Evolutionary conservation across 164 flowering plant species (phyloP).

Genomic region (Tetracentron sinense): DNA sequence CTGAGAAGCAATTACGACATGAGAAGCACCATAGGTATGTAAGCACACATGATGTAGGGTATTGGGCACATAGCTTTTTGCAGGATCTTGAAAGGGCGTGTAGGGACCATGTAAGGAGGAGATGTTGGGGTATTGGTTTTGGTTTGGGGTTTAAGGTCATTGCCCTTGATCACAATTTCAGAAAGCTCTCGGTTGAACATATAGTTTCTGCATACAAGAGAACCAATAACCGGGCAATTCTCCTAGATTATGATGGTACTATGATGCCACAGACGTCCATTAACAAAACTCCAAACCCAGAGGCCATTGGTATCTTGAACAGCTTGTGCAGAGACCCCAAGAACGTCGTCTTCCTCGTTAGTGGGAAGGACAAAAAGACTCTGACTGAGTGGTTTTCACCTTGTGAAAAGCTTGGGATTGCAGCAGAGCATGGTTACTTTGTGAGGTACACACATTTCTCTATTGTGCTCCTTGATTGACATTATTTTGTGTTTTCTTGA

Average conservation of each 20-base stretch:
- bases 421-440: conserved; percentile 67
- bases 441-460: conserved; percentile 30
- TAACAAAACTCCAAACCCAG: conserved; percentile 31
- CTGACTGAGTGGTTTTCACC: conserved; percentile 50
- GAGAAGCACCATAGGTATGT: conserved; percentile 60
- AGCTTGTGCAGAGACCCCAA: conserved; percentile 48
- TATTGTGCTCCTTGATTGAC: neutral
- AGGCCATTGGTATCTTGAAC: conserved; percentile 38
- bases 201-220: conserved; percentile 60
- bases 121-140: conserved; percentile 68
- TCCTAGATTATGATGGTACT: conserved; percentile 61
- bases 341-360: conserved; percentile 54
- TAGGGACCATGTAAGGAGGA: conserved; percentile 48
- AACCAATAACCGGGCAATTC: conserved; percentile 48
- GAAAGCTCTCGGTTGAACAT: conserved; percentile 55
- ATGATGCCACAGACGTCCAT: conserved; percentile 40
- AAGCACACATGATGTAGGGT: conserved; percentile 59
- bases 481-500: neutral
- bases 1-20: conserved; percentile 55
- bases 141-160: conserved; percentile 57
- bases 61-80: conserved; percentile 57
- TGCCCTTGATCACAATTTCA: conserved; percentile 51
- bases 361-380: conserved; percentile 44
- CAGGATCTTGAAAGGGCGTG: conserved; percentile 57
- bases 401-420: conserved; percentile 48